Conservation (phyloP, 2,329 filamentous ascomycete species). For the Coccinonectria pachysandricola region DNA sequence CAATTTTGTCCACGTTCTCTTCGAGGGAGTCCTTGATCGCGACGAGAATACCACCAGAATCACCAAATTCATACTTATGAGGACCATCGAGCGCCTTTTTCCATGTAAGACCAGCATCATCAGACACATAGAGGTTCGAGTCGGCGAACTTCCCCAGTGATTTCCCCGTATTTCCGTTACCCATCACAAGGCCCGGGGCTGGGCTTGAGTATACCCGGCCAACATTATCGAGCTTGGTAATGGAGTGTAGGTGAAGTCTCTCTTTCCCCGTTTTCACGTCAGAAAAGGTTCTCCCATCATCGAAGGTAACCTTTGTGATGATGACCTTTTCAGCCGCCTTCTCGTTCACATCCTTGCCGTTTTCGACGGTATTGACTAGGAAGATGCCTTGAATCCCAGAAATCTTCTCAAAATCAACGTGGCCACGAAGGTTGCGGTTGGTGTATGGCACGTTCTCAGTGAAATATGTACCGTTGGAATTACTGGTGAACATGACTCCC, state of each 20-base stretch:
- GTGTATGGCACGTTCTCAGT: conserved; percentile 86
- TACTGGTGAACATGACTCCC: conserved; percentile 88
- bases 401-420: conserved; percentile 93
- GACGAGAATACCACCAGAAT: conserved; percentile 80
- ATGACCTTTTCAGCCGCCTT: conserved; percentile 53
- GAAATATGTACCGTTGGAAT: conserved; percentile 95
- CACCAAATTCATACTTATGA: conserved; percentile 94
- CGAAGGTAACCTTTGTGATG: conserved; percentile 79
- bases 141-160: conserved; percentile 60
- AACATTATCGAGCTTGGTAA: conserved; percentile 72
- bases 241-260: conserved; percentile 78
- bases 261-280: conserved; percentile 57
- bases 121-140: conserved; percentile 76
- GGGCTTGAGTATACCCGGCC: conserved; percentile 89
- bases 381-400: conserved; percentile 86
- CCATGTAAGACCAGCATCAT: conserved; percentile 86
- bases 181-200: conserved; percentile 89
- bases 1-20: conserved; percentile 46
- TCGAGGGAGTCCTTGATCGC: conserved; percentile 67
- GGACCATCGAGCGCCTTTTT: conserved; percentile 62
- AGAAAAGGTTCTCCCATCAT: conserved; percentile 84
- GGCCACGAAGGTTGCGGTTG: conserved; percentile 65
- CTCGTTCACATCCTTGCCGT: conserved; percentile 64
- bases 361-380: conserved; percentile 79
- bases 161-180: conserved; percentile 79